Conservation (phyloP, 257 asterid genomes). For the Ophiorrhiza pumila region DNA sequence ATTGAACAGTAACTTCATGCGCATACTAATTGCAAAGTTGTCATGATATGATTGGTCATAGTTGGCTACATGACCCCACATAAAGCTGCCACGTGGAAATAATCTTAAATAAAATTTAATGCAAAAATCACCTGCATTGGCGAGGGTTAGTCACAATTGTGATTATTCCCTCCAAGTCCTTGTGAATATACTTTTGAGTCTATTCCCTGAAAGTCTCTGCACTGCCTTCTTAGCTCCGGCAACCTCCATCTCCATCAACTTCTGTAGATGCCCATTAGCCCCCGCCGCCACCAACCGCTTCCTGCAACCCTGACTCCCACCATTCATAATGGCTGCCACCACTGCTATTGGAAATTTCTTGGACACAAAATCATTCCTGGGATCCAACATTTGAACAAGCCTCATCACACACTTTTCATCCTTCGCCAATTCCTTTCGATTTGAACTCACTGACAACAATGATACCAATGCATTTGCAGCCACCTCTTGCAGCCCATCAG, state of each 20-base stretch:
- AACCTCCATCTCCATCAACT: conserved; percentile 61
- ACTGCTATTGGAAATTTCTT: conserved; percentile 84
- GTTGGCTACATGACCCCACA: conserved; percentile 1
- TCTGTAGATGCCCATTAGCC: conserved; percentile 63
- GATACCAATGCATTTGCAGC: conserved; percentile 85
- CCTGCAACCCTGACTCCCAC: conserved; percentile 90
- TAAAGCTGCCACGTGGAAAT: background rate
- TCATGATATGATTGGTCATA: background rate
- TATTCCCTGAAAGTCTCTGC: conserved; percentile 83
- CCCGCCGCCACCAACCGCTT: conserved; percentile 73
- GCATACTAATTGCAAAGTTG: conserved; percentile 11
- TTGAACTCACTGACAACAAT: conserved; percentile 54
- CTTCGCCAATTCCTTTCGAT: conserved; percentile 69
- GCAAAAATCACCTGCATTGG: conserved; percentile 43
- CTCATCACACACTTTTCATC: conserved; percentile 80
- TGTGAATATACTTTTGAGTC: conserved; percentile 63
- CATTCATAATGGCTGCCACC: conserved; percentile 65
- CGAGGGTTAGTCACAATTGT: conserved; percentile 27
- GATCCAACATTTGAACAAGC: conserved; percentile 78
- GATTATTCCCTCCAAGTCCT: conserved; percentile 72
- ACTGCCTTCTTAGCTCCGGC: conserved; percentile 79
- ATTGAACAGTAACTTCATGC: conserved; percentile 9
- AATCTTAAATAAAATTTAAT: background rate
- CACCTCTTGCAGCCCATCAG: conserved; percentile 88
- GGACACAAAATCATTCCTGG: conserved; percentile 52